These are phyloP conservation scores for Dactylellina cionopaga DNA, from an alignment of 2,329 filamentous ascomycete species.

Conservation along the genomic window DNA sequence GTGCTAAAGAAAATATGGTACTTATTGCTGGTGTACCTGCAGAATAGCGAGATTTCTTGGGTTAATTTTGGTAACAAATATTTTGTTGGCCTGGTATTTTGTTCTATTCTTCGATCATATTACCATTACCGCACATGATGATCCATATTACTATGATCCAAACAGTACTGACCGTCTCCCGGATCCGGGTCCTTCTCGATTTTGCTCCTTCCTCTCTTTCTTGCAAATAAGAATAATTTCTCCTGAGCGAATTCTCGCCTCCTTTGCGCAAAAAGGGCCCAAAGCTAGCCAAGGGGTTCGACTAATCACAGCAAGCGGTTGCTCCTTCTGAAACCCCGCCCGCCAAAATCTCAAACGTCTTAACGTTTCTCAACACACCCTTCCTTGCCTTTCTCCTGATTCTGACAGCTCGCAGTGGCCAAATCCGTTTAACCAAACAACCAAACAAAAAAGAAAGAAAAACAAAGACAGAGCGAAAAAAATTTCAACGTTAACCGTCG, in stretches of 20 bases:
- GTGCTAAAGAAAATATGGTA: conserved; percentile 23
- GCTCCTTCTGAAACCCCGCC: conserved; percentile 35
- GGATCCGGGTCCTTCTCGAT: too few relatives aligned
- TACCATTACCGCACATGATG: too few relatives aligned
- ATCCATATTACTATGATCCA: too few relatives aligned
- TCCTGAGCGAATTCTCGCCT: conserved; percentile 6
- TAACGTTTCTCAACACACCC: conserved; percentile 28
- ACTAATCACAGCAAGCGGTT: conserved; percentile 42
- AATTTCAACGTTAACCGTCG: too few relatives aligned
- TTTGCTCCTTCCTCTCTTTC: neutral
- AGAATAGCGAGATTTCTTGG: neutral
- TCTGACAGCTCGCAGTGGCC: neutral
- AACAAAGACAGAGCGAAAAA: conserved; percentile 11
- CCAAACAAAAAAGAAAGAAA: conserved; percentile 7
- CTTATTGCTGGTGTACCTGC: conserved; percentile 37
- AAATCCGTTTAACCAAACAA: too few relatives aligned
- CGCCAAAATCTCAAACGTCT: conserved; percentile 37
- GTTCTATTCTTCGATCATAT: too few relatives aligned
- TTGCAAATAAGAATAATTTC: neutral
- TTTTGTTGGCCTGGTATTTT: neutral
- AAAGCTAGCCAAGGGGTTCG: conserved; percentile 33
- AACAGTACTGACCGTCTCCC: too few relatives aligned
- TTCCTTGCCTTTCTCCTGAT: conserved; percentile 33
- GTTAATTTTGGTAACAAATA: conserved; percentile 49
- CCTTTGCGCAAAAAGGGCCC: conserved; percentile 13